Evolutionary conservation across 495 filamentous ascomycete species (phyloP).

Genomic region (Penicillium subrubescens): DNA sequence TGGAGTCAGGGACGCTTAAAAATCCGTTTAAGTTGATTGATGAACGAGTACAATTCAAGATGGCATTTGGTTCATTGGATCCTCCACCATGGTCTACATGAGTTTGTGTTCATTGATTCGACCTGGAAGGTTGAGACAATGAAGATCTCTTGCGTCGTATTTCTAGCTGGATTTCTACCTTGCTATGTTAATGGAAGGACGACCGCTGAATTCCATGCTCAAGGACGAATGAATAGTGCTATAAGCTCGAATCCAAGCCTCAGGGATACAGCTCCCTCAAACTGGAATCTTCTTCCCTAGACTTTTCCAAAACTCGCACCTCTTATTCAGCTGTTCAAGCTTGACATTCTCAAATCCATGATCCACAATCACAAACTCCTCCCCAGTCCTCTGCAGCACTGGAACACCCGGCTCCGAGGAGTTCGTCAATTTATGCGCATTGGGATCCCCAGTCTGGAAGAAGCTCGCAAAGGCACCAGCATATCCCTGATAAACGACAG

Average conservation of each 20-base stretch:
- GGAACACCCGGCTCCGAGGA: slow-evolving; percentile 48
- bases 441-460: slow-evolving; percentile 61
- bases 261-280: no score
- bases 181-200: no score
- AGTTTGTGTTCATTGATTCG: not conserved
- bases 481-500: slow-evolving; percentile 57
- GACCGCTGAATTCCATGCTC: no score
- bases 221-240: no score
- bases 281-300: slow-evolving; percentile 44
- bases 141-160: no score
- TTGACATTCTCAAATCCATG: slow-evolving; percentile 44
- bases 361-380: slow-evolving; percentile 54
- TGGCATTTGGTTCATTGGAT: not conserved
- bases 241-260: no score
- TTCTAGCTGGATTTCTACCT: no score
- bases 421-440: slow-evolving; percentile 58
- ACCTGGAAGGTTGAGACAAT: no score
- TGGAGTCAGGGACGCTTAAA: no score
- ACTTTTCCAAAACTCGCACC: slow-evolving; percentile 58
- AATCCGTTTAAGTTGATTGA: not conserved
- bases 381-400: slow-evolving; percentile 30
- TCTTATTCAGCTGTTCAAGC: slow-evolving; percentile 40
- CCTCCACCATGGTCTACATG: not conserved
- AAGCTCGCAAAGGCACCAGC: slow-evolving; percentile 62
- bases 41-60: not conserved